Evolutionary conservation across 2,329 filamentous ascomycete genomes (phyloP), one percentile per base, ranked within the genome.

Genomic region (Fusarium anguioides): DNA sequence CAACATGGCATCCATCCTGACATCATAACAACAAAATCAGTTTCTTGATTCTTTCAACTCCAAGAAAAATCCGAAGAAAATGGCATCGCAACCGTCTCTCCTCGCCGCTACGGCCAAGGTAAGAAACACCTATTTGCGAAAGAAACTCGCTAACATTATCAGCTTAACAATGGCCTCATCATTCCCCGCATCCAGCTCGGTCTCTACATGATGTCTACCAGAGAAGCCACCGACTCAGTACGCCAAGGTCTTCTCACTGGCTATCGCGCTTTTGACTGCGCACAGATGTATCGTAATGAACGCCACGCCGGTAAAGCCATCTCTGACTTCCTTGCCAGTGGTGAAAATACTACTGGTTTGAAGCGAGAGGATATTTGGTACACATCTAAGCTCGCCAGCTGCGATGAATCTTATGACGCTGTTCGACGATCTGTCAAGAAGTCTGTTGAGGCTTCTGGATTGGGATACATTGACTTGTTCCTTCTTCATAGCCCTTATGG

Each of bases 401-500:
- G 89, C 74, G 80, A 80, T 70, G 82, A 82, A 2, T 84, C 84
- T 6, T 95, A 94, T 76, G 85, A 90, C n/a, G 80, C 81, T 5
- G 91, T 91, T 23, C 85, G 89, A 47, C 81, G 80, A 61, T 89
- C 90, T 0, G 92, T 96, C 66, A 86, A 83, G 63, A 76, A 86
- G 74, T 90, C 87, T 27, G 82, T 94, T 6, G 83, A 87, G 44
- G 84, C 85, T 55, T 89, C 87, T 23, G 90, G 88, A 0, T 78
- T 94, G 27, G 90, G 87, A 1, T 94, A 94, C 75, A 87, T 95
- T 55, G 92, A 96, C 73, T 77, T 96, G 41, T 94, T 95, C 76
- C 81, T 96, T 12, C 81, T 96, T 54, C 93, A 96, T 74, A 91
- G 88, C 45, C 93, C 92, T 0, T 93, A 93, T 70, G 92, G 92